Evolutionary conservation across 176 grass and related monocot species (phyloP).

Genomic region (Phragmites australis): DNA sequence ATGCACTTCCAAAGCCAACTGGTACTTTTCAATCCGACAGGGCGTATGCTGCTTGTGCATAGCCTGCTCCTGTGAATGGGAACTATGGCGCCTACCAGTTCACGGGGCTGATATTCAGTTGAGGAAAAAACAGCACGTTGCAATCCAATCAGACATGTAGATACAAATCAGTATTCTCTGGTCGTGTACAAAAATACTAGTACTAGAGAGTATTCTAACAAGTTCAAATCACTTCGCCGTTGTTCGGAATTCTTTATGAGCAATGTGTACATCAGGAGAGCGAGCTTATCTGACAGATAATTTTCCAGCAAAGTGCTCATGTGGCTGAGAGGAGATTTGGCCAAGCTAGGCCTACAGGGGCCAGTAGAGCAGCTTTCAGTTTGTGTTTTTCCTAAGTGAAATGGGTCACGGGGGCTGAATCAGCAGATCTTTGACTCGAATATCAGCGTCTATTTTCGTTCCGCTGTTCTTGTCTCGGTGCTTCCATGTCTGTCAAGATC

Average conservation of each 20-base stretch:
- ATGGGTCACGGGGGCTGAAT: constrained; percentile 6
- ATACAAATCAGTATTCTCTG: constrained; percentile 40
- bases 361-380: constrained; percentile 43
- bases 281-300: neutral
- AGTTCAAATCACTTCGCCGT: neutral
- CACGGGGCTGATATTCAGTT: constrained; percentile 17
- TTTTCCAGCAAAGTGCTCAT: neutral
- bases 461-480: constrained; percentile 3
- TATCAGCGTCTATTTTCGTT: constrained; percentile 21
- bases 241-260: constrained; percentile 11
- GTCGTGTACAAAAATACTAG: neutral
- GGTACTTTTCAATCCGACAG: constrained; percentile 22
- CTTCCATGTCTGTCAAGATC: constrained; percentile 11
- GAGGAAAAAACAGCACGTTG: neutral
- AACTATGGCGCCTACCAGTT: neutral
- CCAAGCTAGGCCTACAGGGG: neutral
- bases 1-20: constrained; percentile 22
- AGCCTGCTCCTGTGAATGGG: constrained; percentile 23
- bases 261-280: neutral
- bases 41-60: neutral
- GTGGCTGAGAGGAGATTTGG: neutral
- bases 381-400: constrained; percentile 9
- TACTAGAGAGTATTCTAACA: neutral
- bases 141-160: constrained; percentile 18
- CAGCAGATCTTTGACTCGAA: constrained; percentile 56